These are phyloP conservation scores for Aspergillus uvarum DNA, from an alignment of 2,329 filamentous ascomycete species.

Conservation along the genomic window DNA sequence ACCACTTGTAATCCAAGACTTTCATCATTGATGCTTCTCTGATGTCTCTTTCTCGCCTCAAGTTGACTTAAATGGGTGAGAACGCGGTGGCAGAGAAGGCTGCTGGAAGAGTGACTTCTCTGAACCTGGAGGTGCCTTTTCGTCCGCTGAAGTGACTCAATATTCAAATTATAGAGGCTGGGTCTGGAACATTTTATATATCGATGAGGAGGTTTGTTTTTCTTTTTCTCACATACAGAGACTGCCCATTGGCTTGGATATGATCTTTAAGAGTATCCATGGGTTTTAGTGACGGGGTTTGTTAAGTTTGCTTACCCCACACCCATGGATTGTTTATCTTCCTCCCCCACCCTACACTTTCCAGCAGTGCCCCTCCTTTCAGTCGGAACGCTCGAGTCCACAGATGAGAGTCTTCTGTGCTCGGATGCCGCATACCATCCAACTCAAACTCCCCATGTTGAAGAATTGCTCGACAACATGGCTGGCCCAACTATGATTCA, in stretches of 20 bases:
- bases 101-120: too few relatives aligned
- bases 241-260: not conserved
- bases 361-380: not conserved
- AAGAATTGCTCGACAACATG: constrained; percentile 9
- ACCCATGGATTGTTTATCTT: not conserved
- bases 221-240: too few relatives aligned
- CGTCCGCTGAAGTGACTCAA: too few relatives aligned
- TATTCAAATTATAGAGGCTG: too few relatives aligned
- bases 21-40: not conserved
- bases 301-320: constrained; percentile 3
- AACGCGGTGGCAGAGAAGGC: too few relatives aligned
- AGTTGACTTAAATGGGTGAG: too few relatives aligned
- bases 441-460: not conserved
- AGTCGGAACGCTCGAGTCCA: not conserved
- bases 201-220: too few relatives aligned
- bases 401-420: not conserved
- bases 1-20: not conserved
- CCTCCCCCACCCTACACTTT: not conserved
- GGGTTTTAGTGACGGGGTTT: not conserved
- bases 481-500: not conserved
- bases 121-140: too few relatives aligned
- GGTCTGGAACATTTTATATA: too few relatives aligned
- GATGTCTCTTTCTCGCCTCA: not conserved
- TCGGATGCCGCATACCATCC: not conserved
- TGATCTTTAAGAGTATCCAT: not conserved